A percentile compares a stretch with the other conserved stretches of the same genome.
Evolutionary conservation across 768 basidiomycete species (phyloP).

Genomic region (Coprinopsis sp.): DNA sequence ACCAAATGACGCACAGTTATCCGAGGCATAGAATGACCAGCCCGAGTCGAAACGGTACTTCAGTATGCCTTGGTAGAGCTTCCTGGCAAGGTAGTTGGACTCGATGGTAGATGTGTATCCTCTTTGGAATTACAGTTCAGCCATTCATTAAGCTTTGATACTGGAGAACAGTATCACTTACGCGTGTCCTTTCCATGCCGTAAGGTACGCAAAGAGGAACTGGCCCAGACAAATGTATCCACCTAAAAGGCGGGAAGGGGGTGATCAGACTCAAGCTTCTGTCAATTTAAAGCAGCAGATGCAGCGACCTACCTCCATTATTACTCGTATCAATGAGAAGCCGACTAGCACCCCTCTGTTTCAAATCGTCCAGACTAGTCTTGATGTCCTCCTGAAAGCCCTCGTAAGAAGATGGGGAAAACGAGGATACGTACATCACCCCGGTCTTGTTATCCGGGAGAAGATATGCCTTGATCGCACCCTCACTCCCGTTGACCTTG

Average conservation of each 20-base stretch:
- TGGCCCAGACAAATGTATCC: slow-evolving; percentile 60
- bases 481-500: slow-evolving; percentile 40
- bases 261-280: slow-evolving; percentile 1
- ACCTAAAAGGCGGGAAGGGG: slow-evolving; percentile 40
- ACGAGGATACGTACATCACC: slow-evolving; percentile 62
- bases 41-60: slow-evolving; percentile 32
- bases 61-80: slow-evolving; percentile 52
- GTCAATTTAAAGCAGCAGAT: background rate
- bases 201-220: slow-evolving; percentile 55
- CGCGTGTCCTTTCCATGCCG: slow-evolving; percentile 48
- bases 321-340: slow-evolving; percentile 57
- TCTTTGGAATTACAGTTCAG: slow-evolving; percentile 22
- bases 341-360: slow-evolving; percentile 42
- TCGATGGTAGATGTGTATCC: slow-evolving; percentile 54
- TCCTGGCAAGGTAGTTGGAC: slow-evolving; percentile 54
- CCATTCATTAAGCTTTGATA: background rate
- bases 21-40: slow-evolving; percentile 42
- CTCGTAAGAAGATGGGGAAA: slow-evolving; percentile 42
- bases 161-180: slow-evolving; percentile 23
- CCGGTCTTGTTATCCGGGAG: slow-evolving; percentile 54
- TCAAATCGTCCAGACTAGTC: slow-evolving; percentile 41
- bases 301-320: slow-evolving; percentile 47
- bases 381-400: slow-evolving; percentile 53
- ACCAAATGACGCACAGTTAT: slow-evolving; percentile 42
- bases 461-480: slow-evolving; percentile 52